phyloP scores from a whole-genome alignment of 441 rosid genomes.

The Caryocar brasiliense region DNA sequence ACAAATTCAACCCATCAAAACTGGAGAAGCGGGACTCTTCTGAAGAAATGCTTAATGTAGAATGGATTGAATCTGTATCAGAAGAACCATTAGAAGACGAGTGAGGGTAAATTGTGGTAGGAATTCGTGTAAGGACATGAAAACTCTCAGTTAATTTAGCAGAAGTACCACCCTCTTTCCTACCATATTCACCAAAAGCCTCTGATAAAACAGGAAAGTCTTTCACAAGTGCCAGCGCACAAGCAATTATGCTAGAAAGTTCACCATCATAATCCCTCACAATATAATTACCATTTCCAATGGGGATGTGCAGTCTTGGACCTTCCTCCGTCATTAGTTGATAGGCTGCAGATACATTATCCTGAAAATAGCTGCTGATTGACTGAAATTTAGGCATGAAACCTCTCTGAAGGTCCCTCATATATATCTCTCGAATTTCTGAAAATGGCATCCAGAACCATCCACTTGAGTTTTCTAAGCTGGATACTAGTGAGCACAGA shows the following conservation, averaged over 20 bases:
- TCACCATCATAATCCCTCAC: slow-evolving; percentile 87
- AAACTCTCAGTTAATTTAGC: slow-evolving; percentile 23
- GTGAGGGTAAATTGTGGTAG: slow-evolving; percentile 33
- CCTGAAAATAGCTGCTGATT: slow-evolving; percentile 28
- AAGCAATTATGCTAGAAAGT: slow-evolving; percentile 85
- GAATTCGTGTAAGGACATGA: slow-evolving; percentile 22
- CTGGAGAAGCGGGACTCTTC: slow-evolving; percentile 59
- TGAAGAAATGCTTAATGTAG: slow-evolving; percentile 29
- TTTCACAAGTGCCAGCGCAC: slow-evolving; percentile 62
- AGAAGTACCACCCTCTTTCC: slow-evolving; percentile 19
- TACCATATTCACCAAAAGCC: slow-evolving; percentile 18
- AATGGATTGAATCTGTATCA: slow-evolving; percentile 41
- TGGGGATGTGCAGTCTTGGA: slow-evolving; percentile 62
- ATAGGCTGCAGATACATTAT: slow-evolving; percentile 32
- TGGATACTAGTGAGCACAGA: slow-evolving; percentile 25
- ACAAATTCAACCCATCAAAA: slow-evolving; percentile 61
- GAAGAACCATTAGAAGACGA: slow-evolving; percentile 55
- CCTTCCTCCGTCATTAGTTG: slow-evolving; percentile 69
- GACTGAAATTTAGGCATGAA: slow-evolving; percentile 46
- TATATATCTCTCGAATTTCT: slow-evolving; percentile 44
- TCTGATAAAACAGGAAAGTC: slow-evolving; percentile 25
- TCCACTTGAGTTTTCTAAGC: slow-evolving; percentile 37
- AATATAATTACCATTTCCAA: slow-evolving; percentile 42
- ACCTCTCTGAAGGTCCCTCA: slow-evolving; percentile 53
- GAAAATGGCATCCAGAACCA: slow-evolving; percentile 86